A percentile compares a stretch with the other conserved stretches of the same genome.
Evolutionary conservation across 1,139 yeast genomes (phyloP).

Genomic region (Hanseniaspora gamundiae): DNA sequence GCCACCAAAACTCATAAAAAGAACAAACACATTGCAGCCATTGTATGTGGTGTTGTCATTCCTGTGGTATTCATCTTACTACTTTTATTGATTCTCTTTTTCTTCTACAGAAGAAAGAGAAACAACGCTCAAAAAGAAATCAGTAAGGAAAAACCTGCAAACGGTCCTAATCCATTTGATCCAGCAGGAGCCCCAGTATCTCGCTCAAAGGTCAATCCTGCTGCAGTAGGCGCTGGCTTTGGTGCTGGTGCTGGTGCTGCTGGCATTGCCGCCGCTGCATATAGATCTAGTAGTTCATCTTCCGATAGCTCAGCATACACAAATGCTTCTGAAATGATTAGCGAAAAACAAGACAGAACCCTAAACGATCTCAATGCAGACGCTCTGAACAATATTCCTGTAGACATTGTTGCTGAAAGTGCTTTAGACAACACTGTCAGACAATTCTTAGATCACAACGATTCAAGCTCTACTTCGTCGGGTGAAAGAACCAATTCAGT

Average conservation of each 20-base stretch:
- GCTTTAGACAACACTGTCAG: constrained; percentile 6
- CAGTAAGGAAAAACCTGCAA: constrained; percentile 8
- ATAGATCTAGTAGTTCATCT: neutral
- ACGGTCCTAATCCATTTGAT: neutral
- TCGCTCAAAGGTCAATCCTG: too few species aligned
- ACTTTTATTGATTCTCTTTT: constrained; percentile 38
- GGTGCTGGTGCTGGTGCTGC: constrained; percentile 1
- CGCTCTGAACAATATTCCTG: constrained; percentile 6
- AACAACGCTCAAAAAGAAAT: constrained; percentile 25
- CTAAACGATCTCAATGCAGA: constrained; percentile 6
- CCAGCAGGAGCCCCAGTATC: neutral
- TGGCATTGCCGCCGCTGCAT: neutral
- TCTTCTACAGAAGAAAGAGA: constrained; percentile 46
- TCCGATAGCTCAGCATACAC: neutral
- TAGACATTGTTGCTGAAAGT: constrained; percentile 4
- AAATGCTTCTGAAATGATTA: neutral
- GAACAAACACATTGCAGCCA: constrained; percentile 44
- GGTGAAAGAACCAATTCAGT: neutral
- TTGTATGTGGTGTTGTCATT: constrained; percentile 80
- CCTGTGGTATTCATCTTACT: constrained; percentile 45
- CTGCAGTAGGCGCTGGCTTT: neutral
- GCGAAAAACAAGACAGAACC: constrained; percentile 5
- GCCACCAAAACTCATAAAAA: constrained; percentile 21
- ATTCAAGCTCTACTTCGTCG: neutral
- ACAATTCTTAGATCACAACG: constrained; percentile 4